Evolutionary conservation across 148 eudicot genomes (phyloP), one percentile per base, ranked within the genome.

Genomic region (Silene uniflora): DNA sequence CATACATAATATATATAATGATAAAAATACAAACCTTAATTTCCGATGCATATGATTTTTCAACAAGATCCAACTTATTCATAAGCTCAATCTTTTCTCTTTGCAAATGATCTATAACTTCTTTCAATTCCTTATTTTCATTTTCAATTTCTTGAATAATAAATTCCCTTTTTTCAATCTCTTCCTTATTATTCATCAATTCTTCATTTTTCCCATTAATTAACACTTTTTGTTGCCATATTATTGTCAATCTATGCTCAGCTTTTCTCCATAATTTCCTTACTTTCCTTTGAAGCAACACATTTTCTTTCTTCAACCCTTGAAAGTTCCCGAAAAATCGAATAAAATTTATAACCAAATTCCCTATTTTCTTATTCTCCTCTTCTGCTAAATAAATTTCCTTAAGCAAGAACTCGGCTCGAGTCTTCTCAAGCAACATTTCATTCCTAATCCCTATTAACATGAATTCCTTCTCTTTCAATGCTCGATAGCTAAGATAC

Each of bases 391-490:
- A 66, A 5, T 71, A 67, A 17, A 83, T 42, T 69, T 86, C 91
- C 73, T 74, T 83, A 17, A 65, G 71, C 83, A 86, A 58, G 70
- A 78, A 83, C 81, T 86, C 88, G 17, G 75, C 84, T 63, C 76
- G 78, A 9, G 71, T 60, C 59, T 81, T 86, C 62, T 88, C 88
- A 52, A 86, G 7, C 61, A 73, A 17, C 22, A 80, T 72, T 64
- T 55, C 62, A 47, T 83, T 86, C 35, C 29, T 54, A 14, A 86
- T 58, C 83, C 83, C 89, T 77, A 73, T 78, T 2, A 87, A 72
- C 80, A 74, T 44, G 4, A 72, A 59, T 67, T 89, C 88, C 63
- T 69, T 77, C 25, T 86, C 88, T 79, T 87, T 89, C 84, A 84
- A 35, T 2, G 66, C 79, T 29, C 54, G 77, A 24, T 81, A 89